A percentile compares a stretch with the other conserved stretches of the same genome.
phyloP scores from a whole-genome alignment of 2,329 filamentous ascomycete genomes.

The Rhinocladiella similis region DNA sequence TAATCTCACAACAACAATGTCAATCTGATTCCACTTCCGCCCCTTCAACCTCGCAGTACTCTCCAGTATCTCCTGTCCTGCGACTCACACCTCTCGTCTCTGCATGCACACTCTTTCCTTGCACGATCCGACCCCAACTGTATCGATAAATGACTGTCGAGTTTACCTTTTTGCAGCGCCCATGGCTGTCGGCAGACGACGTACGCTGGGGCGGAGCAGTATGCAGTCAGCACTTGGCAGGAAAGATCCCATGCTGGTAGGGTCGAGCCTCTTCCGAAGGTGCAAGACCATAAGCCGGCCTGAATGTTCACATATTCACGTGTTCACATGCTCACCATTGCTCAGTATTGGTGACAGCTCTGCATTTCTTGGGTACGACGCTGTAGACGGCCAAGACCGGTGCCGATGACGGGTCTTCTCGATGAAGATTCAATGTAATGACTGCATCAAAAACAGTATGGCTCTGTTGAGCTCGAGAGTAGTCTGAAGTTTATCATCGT shows the following conservation, averaged over 20 bases:
- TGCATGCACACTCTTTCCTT: not conserved
- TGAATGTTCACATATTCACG: no score
- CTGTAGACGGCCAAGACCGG: not conserved
- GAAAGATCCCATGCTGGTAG: not conserved
- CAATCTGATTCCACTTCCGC: not conserved
- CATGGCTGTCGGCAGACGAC: not conserved
- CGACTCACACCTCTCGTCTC: not conserved
- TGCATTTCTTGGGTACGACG: not conserved
- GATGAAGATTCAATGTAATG: not conserved
- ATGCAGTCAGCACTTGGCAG: not conserved
- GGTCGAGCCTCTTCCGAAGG: not conserved
- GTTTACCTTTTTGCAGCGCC: not conserved
- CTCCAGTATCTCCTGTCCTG: no score
- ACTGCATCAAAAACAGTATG: conserved; percentile 14
- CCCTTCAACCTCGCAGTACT: not conserved
- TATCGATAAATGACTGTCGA: conserved; percentile 4
- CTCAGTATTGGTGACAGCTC: not conserved
- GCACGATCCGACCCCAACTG: not conserved
- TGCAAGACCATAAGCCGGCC: not conserved
- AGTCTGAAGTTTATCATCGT: conserved; percentile 8
- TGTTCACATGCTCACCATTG: no score
- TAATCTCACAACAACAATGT: conserved; percentile 1
- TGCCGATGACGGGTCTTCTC: not conserved
- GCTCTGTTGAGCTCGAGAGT: conserved; percentile 11
- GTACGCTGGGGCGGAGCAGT: not conserved